These are phyloP conservation scores for Drosera capensis DNA, from an alignment of 148 eudicot genomes.

Conservation along the genomic window DNA sequence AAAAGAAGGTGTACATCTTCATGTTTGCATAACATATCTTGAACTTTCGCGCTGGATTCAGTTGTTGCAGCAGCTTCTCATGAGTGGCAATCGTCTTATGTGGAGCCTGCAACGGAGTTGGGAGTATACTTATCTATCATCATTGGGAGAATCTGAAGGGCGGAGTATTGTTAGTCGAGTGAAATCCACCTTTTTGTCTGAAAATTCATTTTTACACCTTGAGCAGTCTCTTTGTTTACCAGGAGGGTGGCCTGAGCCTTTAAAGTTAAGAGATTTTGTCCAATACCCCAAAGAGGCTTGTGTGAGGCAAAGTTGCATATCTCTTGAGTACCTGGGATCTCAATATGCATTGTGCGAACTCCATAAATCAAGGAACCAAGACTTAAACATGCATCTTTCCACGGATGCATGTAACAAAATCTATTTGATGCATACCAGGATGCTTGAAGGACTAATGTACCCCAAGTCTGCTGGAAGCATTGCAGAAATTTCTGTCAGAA, in stretches of 20 bases:
- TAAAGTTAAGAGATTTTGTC: constrained; percentile 46
- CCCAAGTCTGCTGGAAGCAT: constrained; percentile 20
- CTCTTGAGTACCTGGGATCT: constrained; percentile 52
- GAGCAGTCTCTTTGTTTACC: constrained; percentile 39
- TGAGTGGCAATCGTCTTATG: constrained; percentile 43
- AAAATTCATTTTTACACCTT: constrained; percentile 11
- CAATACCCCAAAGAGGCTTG: constrained; percentile 46
- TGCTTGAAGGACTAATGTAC: constrained; percentile 29
- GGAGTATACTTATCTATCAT: constrained; percentile 87
- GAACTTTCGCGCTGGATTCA: constrained; percentile 92
- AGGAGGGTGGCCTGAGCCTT: constrained; percentile 82
- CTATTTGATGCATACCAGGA: constrained; percentile 30
- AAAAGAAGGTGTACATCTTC: constrained; percentile 29
- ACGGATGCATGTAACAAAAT: constrained; percentile 14
- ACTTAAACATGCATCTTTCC: constrained; percentile 10
- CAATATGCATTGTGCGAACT: constrained; percentile 24
- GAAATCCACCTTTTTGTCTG: constrained; percentile 27
- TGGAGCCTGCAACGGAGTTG: constrained; percentile 86
- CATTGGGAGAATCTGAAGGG: constrained; percentile 67
- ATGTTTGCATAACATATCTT: constrained; percentile 51
- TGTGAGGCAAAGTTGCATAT: constrained; percentile 59
- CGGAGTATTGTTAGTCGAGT: constrained; percentile 37
- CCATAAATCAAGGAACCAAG: constrained; percentile 10
- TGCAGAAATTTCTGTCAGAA: constrained; percentile 8
- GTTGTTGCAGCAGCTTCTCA: constrained; percentile 64